Evolutionary conservation across 768 basidiomycete genomes (phyloP).

Genomic region (Mycena kentingensis): DNA sequence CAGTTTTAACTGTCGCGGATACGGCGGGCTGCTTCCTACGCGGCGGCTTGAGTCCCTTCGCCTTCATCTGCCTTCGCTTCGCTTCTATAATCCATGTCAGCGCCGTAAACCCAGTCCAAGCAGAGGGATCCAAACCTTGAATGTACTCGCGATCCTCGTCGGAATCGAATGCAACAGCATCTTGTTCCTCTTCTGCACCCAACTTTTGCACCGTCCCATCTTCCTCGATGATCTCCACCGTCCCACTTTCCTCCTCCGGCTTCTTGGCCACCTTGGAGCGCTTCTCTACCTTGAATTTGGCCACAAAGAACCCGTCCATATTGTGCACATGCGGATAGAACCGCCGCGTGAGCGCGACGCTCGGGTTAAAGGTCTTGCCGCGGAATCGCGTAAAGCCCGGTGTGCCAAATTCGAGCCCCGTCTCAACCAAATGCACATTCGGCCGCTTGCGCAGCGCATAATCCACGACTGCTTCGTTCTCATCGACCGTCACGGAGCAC

Average conservation of each 20-base stretch:
- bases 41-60: slow-evolving; percentile 69
- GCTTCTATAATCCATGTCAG: slow-evolving; percentile 49
- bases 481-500: slow-evolving; percentile 96
- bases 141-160: slow-evolving; percentile 79
- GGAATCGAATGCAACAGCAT: slow-evolving; percentile 65
- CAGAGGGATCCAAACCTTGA: slow-evolving; percentile 58
- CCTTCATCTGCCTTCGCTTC: slow-evolving; percentile 74
- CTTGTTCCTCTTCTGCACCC: slow-evolving; percentile 35
- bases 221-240: slow-evolving; percentile 32
- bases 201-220: slow-evolving; percentile 32
- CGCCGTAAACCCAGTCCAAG: slow-evolving; percentile 14
- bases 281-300: slow-evolving; percentile 95
- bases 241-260: slow-evolving; percentile 33
- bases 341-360: slow-evolving; percentile 77
- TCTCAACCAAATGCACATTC: slow-evolving; percentile 88
- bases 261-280: slow-evolving; percentile 51
- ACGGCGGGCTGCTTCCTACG: slow-evolving; percentile 44
- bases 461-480: slow-evolving; percentile 97
- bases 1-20: slow-evolving; percentile 30
- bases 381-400: slow-evolving; percentile 90
- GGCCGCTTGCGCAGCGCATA: slow-evolving; percentile 96
- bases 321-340: slow-evolving; percentile 99
- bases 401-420: slow-evolving; percentile 90
- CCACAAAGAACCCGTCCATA: slow-evolving; percentile 99
- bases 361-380: slow-evolving; percentile 86